Base-by-base conservation (phyloP, 2,329 filamentous ascomycete genomes). In the Lachnellula occidentalis region DNA sequence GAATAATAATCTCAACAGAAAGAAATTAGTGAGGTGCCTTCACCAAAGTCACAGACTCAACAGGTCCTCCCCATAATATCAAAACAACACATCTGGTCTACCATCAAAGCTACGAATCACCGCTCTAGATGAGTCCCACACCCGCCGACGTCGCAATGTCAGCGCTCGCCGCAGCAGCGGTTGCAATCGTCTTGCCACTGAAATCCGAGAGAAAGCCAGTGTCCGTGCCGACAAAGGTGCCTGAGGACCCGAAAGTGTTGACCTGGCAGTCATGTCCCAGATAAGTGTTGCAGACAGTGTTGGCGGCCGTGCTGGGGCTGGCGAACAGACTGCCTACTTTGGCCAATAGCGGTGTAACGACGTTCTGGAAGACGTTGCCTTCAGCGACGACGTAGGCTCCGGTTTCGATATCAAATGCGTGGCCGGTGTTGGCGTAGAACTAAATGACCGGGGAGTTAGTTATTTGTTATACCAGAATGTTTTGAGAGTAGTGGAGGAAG, bases 321-420 rank as follows among this genome's bases (percentile, higher is more conserved):
- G 55, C 58, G 43, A 68, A 65, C 19, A 64, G 46, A 11, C 56
- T 49, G 43, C 61, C 64, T 17, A 31, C 4, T 17, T 47, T 49
- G 12, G 45, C 37, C 4, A 19, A 41, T 2, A 55, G 39, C 2
- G 73, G 72, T 11, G 70, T 72, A 8, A 68, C 67, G 48, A 76
- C 72, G 11, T 69, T 62, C 42, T 71, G 64, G 61, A 77, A 76
- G 53, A 71, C 70, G 65, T 77, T 77, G 34, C 74, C 76, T 60
- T 77, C 75, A 24, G 76, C 64, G 7, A 75, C 58, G 7, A 69
- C 67, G 17, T 66, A 66, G 48, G 57, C 58, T 24, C 66, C 65
- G 6, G 54, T 46, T 41, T 61, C 64, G 34, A 72, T 65, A 46
- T 74, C 76, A 56, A 79, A 78, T 22, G 72, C 70, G 64, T 78